Evolutionary conservation across 495 filamentous ascomycete species (phyloP).

Genomic region (Tetracladium marchalianum): DNA sequence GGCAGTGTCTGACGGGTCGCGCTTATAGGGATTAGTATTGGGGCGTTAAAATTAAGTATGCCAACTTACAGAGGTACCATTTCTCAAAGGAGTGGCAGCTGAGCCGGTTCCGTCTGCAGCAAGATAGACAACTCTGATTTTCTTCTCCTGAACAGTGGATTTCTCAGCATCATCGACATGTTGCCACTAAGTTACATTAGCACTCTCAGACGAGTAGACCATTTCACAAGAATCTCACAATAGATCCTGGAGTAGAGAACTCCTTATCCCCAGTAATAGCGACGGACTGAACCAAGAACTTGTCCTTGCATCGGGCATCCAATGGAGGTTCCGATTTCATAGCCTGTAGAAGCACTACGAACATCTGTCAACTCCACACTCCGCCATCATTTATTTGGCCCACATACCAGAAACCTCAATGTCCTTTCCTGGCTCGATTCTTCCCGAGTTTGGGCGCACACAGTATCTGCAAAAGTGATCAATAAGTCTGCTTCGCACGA

Average conservation of each 20-base stretch:
- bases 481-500: conserved; percentile 6
- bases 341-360: conserved; percentile 80
- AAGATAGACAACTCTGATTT: conserved; percentile 87
- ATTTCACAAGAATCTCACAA: conserved; percentile 45
- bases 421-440: conserved; percentile 76
- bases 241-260: conserved; percentile 62
- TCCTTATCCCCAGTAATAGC: conserved; percentile 76
- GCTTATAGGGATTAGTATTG: conserved; percentile 4
- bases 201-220: background rate
- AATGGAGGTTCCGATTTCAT: conserved; percentile 89
- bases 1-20: conserved; percentile 28
- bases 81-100: conserved; percentile 27
- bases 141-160: conserved; percentile 74
- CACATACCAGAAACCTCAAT: conserved; percentile 86
- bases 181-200: conserved; percentile 50
- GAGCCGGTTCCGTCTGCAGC: conserved; percentile 38
- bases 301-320: conserved; percentile 89
- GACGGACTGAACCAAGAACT: conserved; percentile 96
- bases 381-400: background rate
- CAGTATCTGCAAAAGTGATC: conserved; percentile 62
- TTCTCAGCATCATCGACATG: conserved; percentile 69
- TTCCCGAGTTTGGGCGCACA: conserved; percentile 92
- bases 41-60: background rate
- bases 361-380: background rate
- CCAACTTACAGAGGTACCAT: conserved; percentile 19